Conservation (phyloP, 1,284 basidiomycete genomes). For the Porodaedalea pini region DNA sequence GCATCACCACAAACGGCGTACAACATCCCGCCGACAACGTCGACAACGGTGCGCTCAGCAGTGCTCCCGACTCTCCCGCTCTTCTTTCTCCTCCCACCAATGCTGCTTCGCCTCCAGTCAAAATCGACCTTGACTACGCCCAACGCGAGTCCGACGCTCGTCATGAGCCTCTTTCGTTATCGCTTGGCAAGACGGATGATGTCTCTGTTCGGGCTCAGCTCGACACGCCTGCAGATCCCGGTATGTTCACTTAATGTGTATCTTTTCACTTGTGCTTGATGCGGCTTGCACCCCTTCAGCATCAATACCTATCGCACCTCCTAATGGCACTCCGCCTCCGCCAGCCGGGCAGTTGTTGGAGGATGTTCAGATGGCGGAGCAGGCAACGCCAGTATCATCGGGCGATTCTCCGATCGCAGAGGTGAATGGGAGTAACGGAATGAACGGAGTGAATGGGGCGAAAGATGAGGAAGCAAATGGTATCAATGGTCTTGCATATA, state of each 20-base stretch:
- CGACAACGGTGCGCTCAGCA: conserved; percentile 35
- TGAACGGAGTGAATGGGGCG: conserved; percentile 14
- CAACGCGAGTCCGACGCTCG: conserved; percentile 64
- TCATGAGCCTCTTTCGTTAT: conserved; percentile 51
- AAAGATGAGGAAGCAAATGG: conserved; percentile 8
- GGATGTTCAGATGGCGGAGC: conserved; percentile 51
- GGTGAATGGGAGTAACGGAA: neutral
- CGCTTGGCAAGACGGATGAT: conserved; percentile 36
- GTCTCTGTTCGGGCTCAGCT: conserved; percentile 45
- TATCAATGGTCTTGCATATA: neutral
- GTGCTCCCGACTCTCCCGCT: conserved; percentile 30
- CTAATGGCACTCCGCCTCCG: conserved; percentile 46
- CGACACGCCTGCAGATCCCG: conserved; percentile 44
- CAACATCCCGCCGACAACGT: conserved; percentile 37
- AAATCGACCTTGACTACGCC: conserved; percentile 55
- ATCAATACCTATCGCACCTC: conserved; percentile 43
- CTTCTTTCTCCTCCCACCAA: conserved; percentile 42
- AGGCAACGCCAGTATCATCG: conserved; percentile 26
- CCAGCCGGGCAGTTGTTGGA: conserved; percentile 43
- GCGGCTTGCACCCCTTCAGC: conserved; percentile 29
- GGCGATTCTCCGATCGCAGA: conserved; percentile 18
- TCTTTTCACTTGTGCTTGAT: conserved; percentile 21
- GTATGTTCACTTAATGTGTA: conserved; percentile 37
- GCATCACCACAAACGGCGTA: conserved; percentile 33
- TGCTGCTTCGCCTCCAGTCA: conserved; percentile 44